Evolutionary conservation across 2,329 filamentous ascomycete genomes (phyloP).

Genomic region (Cordyceps cateniannulata): DNA sequence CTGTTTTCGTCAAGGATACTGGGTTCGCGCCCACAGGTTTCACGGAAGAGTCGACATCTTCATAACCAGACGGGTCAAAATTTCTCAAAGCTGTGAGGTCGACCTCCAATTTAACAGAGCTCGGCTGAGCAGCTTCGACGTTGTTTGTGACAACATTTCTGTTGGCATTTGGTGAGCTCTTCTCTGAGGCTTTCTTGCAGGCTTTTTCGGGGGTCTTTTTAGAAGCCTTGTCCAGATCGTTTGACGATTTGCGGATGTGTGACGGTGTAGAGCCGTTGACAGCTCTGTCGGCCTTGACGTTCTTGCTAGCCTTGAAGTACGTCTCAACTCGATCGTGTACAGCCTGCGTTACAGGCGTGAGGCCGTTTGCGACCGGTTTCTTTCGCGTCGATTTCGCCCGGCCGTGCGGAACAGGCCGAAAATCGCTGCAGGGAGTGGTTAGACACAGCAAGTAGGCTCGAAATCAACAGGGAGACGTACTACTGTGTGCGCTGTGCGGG

Average conservation of each 20-base stretch:
- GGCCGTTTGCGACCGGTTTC: conserved; percentile 30
- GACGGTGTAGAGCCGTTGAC: conserved; percentile 9
- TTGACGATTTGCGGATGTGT: conserved; percentile 13
- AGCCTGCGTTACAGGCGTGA: conserved; percentile 42
- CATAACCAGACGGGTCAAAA: conserved; percentile 32
- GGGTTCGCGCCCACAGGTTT: conserved; percentile 3
- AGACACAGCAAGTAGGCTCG: background rate
- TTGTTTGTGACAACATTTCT: conserved; percentile 10
- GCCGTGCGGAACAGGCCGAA: conserved; percentile 28
- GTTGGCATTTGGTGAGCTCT: background rate
- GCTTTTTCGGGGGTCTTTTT: background rate
- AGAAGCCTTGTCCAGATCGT: background rate
- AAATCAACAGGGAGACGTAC: conserved; percentile 34
- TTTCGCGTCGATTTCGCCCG: conserved; percentile 18
- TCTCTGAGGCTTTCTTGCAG: background rate
- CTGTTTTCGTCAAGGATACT: background rate
- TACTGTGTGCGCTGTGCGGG: conserved; percentile 64
- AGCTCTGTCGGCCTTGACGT: conserved; percentile 12
- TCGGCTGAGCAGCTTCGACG: conserved; percentile 27
- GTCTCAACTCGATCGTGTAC: conserved; percentile 35
- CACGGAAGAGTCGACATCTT: conserved; percentile 23
- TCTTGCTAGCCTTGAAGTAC: conserved; percentile 34
- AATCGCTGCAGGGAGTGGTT: conserved; percentile 43
- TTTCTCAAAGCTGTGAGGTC: conserved; percentile 38
- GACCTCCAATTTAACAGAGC: conserved; percentile 39